Evolutionary conservation across 2,329 filamentous ascomycete genomes (phyloP), one percentile per base, ranked within the genome.

Genomic region (Penicillium expansum): DNA sequence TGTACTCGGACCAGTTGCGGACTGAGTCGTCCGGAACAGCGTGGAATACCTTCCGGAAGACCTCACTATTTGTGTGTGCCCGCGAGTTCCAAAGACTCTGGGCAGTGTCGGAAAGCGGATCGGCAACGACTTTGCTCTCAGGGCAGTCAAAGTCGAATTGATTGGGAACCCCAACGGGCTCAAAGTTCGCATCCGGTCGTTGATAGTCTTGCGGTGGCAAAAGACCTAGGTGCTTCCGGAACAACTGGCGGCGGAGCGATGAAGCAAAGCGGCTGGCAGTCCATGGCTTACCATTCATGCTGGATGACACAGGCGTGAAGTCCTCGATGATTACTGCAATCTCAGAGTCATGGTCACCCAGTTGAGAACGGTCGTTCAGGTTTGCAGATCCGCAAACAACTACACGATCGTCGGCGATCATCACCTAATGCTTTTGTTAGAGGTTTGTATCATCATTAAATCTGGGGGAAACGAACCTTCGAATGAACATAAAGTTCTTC

Each of bases 251-350:
- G 44, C 92, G 83, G 4, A 97, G 81, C 0, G 90, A 92, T 3
- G 90, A 83, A 0, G 91, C 92, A 68, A 94, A 92, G 58, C 87
- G 86, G n/a, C 89, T 88, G 0, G 89, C 92, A 62, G 87, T 82
- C 74, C 85, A 96, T 0, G 86, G 83, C 66, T 89, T 73, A 2
- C 92, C 92, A 62, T 89, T 82, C 91, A 97, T 96, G 24, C 74
- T 84, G 5, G 85, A 91, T 8, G 84, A 79, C 2, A 97, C 76
- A 5, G 78, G 82, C 9, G 86, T 86, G 0, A 84, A 88, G 71
- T 97, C 93, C 68, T 95, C 88, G 82, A 97, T 90, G 44, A 97
- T 86, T 53, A 97, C 89, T 38, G 90, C 89, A 38, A 97, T 83
- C 72, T 97, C 93, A 48, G 89, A 94, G 74, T 97, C 93, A 73